Evolutionary conservation across 208 protist genomes (phyloP).

Genomic region (Crithidia fasciculata): DNA sequence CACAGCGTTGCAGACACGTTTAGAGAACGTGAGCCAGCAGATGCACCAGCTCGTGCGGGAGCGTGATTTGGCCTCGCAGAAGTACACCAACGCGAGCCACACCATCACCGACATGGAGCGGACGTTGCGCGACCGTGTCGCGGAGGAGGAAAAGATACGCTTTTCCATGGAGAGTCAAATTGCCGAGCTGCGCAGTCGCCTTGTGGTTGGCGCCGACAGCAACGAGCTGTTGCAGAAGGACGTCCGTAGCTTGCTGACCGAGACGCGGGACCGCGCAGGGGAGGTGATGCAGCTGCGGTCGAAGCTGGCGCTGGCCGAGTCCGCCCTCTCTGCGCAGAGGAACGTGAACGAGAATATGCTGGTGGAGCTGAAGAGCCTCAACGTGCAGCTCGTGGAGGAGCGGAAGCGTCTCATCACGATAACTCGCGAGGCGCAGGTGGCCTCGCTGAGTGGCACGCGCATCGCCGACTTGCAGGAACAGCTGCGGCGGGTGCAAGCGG

Average conservation of each 20-base stretch:
- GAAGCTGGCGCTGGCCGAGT: conserved; percentile 75
- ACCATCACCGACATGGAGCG: conserved; percentile 64
- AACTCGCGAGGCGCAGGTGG: conserved; percentile 64
- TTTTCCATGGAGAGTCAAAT: conserved; percentile 79
- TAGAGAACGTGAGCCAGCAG: conserved; percentile 71
- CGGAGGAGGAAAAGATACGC: conserved; percentile 70
- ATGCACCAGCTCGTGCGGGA: conserved; percentile 87
- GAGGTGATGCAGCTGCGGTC: conserved; percentile 75
- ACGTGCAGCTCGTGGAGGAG: conserved; percentile 78
- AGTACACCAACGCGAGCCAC: conserved; percentile 57
- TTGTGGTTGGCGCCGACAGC: conserved; percentile 79
- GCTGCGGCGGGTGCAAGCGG: conserved; percentile 42
- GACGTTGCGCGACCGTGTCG: conserved; percentile 53
- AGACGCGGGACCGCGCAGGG: conserved; percentile 65
- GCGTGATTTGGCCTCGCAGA: conserved; percentile 78
- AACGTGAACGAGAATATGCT: conserved; percentile 89
- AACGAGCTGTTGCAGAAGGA: conserved; percentile 85
- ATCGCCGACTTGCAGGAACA: conserved; percentile 62
- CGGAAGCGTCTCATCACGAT: conserved; percentile 74
- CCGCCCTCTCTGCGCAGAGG: conserved; percentile 75
- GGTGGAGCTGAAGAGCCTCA: conserved; percentile 78
- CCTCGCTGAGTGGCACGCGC: conserved; percentile 27
- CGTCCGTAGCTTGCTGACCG: conserved; percentile 63
- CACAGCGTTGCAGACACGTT: conserved; percentile 44
- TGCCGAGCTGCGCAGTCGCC: conserved; percentile 74